phyloP scores from a whole-genome alignment of 331 rosid genomes.

The Quercus lobata region DNA sequence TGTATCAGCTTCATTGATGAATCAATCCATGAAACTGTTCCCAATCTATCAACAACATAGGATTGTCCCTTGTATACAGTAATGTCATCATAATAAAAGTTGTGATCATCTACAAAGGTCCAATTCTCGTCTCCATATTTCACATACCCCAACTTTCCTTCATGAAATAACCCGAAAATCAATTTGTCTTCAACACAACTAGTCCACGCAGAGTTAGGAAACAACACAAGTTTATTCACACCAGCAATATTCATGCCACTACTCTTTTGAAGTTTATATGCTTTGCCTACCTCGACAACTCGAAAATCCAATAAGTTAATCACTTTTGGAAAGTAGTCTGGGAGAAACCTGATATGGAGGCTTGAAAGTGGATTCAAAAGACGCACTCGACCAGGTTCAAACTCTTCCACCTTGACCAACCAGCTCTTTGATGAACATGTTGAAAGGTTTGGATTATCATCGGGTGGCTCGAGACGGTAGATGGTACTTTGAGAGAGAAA shows the following conservation, averaged over 20 bases:
- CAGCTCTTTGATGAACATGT: slow-evolving; percentile 19
- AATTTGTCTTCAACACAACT: background rate
- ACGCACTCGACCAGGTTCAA: background rate
- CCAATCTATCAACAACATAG: slow-evolving; percentile 49
- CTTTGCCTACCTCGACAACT: slow-evolving; percentile 33
- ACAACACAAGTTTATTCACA: slow-evolving; percentile 32
- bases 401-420: slow-evolving; percentile 32
- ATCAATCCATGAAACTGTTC: slow-evolving; percentile 46
- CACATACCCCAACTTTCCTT: slow-evolving; percentile 37
- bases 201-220: slow-evolving; percentile 28
- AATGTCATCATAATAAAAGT: slow-evolving; percentile 45
- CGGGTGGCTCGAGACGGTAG: slow-evolving; percentile 25
- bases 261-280: slow-evolving; percentile 1
- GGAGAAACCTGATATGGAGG: background rate
- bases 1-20: slow-evolving; percentile 38
- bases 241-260: background rate
- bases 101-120: slow-evolving; percentile 32
- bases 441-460: background rate
- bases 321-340: background rate
- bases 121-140: slow-evolving; percentile 39
- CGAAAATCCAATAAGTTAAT: slow-evolving; percentile 30
- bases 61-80: slow-evolving; percentile 46
- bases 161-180: slow-evolving; percentile 27
- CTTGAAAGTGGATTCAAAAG: slow-evolving; percentile 41
- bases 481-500: slow-evolving; percentile 18